Evolutionary conservation across 1,284 basidiomycete genomes (phyloP).

Genomic region (Ustilago trichophora): DNA sequence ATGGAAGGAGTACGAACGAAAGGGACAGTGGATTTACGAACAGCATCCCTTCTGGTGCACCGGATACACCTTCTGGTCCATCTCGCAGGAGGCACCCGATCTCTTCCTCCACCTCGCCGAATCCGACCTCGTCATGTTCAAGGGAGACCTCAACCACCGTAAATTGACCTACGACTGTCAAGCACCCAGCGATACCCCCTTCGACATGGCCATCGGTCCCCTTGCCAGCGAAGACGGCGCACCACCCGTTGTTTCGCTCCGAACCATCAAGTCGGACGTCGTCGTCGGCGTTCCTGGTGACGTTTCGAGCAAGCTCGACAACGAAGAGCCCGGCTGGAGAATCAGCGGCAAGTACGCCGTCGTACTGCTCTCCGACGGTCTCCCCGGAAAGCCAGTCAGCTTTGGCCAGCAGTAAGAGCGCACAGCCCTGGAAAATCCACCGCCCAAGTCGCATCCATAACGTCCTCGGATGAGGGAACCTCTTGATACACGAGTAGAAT

Average conservation of each 20-base stretch:
- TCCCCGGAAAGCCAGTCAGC: conserved; percentile 42
- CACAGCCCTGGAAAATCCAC: too few relatives aligned
- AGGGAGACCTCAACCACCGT: conserved; percentile 89
- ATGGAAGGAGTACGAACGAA: conserved; percentile 91
- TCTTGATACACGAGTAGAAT: too few relatives aligned
- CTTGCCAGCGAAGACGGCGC: conserved; percentile 89
- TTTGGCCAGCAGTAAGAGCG: conserved; percentile 44
- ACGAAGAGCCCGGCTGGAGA: conserved; percentile 78
- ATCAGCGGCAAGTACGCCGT: conserved; percentile 79
- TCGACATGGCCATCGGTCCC: conserved; percentile 89
- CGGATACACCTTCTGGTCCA: conserved; percentile 75
- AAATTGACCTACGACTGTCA: conserved; percentile 72
- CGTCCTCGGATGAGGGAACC: too few relatives aligned
- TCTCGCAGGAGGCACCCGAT: conserved; percentile 78
- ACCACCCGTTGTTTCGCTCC: conserved; percentile 74
- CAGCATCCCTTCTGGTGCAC: conserved; percentile 77
- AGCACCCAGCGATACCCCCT: conserved; percentile 87
- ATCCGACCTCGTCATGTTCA: conserved; percentile 93
- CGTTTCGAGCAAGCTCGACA: conserved; percentile 75
- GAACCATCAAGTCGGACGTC: conserved; percentile 70
- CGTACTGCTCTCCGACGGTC: conserved; percentile 55
- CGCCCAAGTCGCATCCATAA: too few relatives aligned
- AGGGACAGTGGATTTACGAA: conserved; percentile 94
- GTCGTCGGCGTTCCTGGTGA: conserved; percentile 80
- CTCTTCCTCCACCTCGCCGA: conserved; percentile 90